Evolutionary conservation across 2,329 filamentous ascomycete species (phyloP).

Genomic region (Ceratocystis albifundus): DNA sequence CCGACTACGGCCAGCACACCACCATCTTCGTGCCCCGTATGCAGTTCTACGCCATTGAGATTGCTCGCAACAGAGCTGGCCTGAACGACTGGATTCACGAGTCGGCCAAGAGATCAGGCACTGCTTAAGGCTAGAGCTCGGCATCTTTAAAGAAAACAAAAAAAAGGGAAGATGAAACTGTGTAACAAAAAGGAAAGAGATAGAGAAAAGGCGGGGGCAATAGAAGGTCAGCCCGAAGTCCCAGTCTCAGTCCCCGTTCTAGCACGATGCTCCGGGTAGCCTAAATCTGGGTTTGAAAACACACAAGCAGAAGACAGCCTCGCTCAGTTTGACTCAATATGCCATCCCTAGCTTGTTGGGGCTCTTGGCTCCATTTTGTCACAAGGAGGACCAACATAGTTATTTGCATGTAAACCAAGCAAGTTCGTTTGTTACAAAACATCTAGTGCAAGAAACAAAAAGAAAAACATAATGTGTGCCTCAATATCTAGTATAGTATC

Average conservation of each 20-base stretch:
- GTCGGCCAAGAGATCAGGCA: constrained; percentile 44
- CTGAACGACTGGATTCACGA: constrained; percentile 98
- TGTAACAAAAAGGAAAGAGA: background rate
- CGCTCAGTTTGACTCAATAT: constrained; percentile 5
- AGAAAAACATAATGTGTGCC: too few relatives aligned
- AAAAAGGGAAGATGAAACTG: background rate
- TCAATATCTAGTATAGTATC: too few relatives aligned
- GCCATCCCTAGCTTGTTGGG: background rate
- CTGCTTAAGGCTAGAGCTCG: background rate
- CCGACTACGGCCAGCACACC: constrained; percentile 75
- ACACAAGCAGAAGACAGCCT: background rate
- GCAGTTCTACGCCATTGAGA: constrained; percentile 46
- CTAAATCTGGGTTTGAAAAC: too few relatives aligned
- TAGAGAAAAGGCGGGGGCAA: background rate
- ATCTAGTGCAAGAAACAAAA: too few relatives aligned
- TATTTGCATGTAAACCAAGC: background rate
- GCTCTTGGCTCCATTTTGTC: background rate
- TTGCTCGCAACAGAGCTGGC: constrained; percentile 61
- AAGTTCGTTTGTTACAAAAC: too few relatives aligned
- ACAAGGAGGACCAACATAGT: background rate
- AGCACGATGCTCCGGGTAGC: too few relatives aligned
- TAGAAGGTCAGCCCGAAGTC: too few relatives aligned
- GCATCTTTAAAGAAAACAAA: background rate
- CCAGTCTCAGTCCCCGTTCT: too few relatives aligned
- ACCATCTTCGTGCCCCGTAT: constrained; percentile 68